These are phyloP conservation scores for Pseudonectria foliicola DNA, from an alignment of 2,329 filamentous ascomycete genomes.

Conservation along the genomic window DNA sequence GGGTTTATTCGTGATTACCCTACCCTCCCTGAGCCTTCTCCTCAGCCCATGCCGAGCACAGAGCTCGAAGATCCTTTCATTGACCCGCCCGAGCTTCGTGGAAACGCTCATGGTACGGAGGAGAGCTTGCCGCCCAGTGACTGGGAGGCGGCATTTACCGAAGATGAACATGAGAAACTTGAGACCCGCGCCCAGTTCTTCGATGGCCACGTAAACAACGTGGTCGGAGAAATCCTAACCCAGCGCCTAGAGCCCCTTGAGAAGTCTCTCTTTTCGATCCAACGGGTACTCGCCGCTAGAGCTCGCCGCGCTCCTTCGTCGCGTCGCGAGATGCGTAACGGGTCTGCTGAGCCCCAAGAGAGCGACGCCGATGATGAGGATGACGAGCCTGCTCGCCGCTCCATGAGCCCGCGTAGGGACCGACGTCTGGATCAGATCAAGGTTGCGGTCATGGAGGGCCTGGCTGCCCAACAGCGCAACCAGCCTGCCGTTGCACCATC, in stretches of 20 bases:
- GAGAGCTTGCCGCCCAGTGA: conserved; percentile 69
- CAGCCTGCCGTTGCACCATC: conserved; percentile 24
- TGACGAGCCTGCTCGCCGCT: conserved; percentile 63
- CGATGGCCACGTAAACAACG: conserved; percentile 78
- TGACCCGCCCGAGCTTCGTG: conserved; percentile 44
- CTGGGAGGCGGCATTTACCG: conserved; percentile 83
- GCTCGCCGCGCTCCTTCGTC: conserved; percentile 48
- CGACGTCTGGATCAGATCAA: conserved; percentile 79
- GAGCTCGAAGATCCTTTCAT: conserved; percentile 58
- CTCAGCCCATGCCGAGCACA: conserved; percentile 39
- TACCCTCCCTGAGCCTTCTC: conserved; percentile 38
- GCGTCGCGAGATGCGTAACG: conserved; percentile 54
- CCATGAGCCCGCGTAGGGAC: conserved; percentile 71
- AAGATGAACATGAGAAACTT: conserved; percentile 77
- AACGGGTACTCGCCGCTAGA: conserved; percentile 57
- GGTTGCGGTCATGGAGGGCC: conserved; percentile 63
- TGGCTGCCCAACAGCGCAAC: conserved; percentile 49
- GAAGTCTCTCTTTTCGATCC: conserved; percentile 68
- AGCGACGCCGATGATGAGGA: conserved; percentile 96
- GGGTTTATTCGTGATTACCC: conserved; percentile 59
- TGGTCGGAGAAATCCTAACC: conserved; percentile 73
- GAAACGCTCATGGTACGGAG: conserved; percentile 40
- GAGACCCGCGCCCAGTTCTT: conserved; percentile 80
- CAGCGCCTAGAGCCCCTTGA: conserved; percentile 75
- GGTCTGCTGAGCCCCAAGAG: conserved; percentile 63